Conservation (phyloP, 495 filamentous ascomycete species). For the Penicillium turbatum region DNA sequence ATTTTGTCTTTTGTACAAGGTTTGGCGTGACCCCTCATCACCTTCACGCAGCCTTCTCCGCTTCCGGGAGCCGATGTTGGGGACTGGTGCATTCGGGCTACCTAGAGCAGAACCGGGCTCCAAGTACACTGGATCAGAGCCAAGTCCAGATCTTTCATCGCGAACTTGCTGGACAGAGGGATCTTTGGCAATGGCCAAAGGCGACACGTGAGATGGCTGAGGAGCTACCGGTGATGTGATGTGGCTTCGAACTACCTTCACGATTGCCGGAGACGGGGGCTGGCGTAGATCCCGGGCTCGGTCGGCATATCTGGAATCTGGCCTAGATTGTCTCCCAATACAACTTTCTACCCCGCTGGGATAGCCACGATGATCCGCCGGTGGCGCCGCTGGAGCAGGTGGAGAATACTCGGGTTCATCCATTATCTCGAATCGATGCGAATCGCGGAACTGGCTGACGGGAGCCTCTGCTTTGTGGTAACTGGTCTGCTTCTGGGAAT, state of each 20-base stretch:
- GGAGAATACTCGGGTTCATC: conserved; percentile 52
- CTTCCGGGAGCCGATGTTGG: conserved; percentile 43
- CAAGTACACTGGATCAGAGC: conserved; percentile 19
- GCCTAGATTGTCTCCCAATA: conserved; percentile 16
- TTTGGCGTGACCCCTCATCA: conserved; percentile 27
- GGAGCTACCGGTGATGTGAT: conserved; percentile 73
- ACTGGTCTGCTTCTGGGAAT: conserved; percentile 30
- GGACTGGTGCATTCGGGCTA: conserved; percentile 36
- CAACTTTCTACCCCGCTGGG: conserved; percentile 18
- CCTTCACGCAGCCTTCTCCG: conserved; percentile 43
- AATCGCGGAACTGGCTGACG: conserved; percentile 17
- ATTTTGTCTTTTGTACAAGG: conserved; percentile 27
- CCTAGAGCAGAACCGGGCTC: conserved; percentile 26
- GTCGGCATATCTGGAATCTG: conserved; percentile 19
- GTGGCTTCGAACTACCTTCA: conserved; percentile 54
- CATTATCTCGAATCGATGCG: conserved; percentile 24
- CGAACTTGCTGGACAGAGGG: conserved; percentile 42
- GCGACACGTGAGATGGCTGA: conserved; percentile 76
- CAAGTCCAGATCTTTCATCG: conserved; percentile 26
- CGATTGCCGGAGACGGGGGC: conserved; percentile 28
- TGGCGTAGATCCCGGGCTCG: conserved; percentile 20
- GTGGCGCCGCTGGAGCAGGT: conserved; percentile 40
- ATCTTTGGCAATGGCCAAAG: conserved; percentile 60
- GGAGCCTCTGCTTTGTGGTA: conserved; percentile 17
- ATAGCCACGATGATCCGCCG: conserved; percentile 29